phyloP scores from a whole-genome alignment of 139 green algal genomes.

The Coelastrella sp. region DNA sequence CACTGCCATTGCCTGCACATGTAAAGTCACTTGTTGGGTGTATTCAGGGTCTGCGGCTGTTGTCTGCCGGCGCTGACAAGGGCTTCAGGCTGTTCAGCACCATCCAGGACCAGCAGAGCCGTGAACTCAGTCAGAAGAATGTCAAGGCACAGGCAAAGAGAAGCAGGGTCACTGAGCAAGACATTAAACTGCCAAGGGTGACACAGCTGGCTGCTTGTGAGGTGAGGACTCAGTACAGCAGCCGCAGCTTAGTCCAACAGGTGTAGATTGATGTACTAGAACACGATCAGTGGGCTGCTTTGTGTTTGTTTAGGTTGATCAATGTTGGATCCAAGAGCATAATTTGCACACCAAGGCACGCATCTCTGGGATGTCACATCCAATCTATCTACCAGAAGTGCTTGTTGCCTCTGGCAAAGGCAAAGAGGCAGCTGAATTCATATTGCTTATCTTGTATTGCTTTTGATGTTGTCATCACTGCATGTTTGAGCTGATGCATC shows the following conservation, averaged over 20 bases:
- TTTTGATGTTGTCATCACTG: background rate
- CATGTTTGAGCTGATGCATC: no score
- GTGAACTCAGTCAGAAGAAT: slow-evolving; percentile 93
- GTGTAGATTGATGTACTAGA: no score
- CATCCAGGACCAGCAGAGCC: slow-evolving; percentile 94
- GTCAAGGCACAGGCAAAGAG: slow-evolving; percentile 77
- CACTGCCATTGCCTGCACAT: background rate
- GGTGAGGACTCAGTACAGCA: slow-evolving; percentile 16
- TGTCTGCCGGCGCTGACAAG: slow-evolving; percentile 91
- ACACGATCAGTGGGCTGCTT: no score
- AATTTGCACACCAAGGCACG: no score
- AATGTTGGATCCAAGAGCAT: background rate
- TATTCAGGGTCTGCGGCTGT: slow-evolving; percentile 73
- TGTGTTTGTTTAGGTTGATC: background rate
- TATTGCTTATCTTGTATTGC: background rate
- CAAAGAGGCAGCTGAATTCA: background rate
- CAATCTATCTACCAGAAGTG: background rate
- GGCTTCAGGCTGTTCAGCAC: slow-evolving; percentile 91
- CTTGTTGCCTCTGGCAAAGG: background rate
- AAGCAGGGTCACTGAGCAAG: slow-evolving; percentile 74
- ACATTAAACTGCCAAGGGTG: slow-evolving; percentile 90
- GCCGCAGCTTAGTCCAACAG: no score
- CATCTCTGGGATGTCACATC: background rate
- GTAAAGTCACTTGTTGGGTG: background rate
- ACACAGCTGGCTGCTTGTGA: slow-evolving; percentile 75